Evolutionary conservation across 2,329 filamentous ascomycete species (phyloP).

Genomic region (Arthroderma sp.): DNA sequence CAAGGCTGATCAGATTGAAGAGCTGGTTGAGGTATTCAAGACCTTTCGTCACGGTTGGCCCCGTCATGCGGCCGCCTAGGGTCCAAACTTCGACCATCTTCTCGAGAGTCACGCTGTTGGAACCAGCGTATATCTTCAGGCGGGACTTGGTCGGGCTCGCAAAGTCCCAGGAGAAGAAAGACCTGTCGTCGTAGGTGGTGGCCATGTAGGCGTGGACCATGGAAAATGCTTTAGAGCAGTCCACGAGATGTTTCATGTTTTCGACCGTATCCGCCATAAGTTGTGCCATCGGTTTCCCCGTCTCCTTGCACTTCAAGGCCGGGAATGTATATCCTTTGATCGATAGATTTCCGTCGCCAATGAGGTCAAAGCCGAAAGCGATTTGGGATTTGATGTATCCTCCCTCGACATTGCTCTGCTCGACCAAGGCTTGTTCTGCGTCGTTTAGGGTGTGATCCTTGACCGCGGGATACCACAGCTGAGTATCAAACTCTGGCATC

Average conservation of each 20-base stretch:
- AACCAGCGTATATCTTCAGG: conserved; percentile 17
- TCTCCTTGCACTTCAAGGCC: conserved; percentile 11
- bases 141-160: conserved; percentile 12
- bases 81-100: conserved; percentile 16
- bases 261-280: conserved; percentile 6
- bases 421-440: neutral
- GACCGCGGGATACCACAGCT: conserved; percentile 4
- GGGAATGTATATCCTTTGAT: conserved; percentile 18
- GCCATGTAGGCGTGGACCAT: conserved; percentile 1
- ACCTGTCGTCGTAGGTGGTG: neutral
- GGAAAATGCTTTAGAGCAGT: conserved; percentile 1
- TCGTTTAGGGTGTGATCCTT: conserved; percentile 5
- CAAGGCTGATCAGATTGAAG: conserved; percentile 3
- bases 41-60: conserved; percentile 8
- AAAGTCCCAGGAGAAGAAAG: conserved; percentile 15
- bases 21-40: conserved; percentile 14
- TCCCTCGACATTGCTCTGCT: neutral
- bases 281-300: neutral
- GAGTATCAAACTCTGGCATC: neutral
- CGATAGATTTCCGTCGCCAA: conserved; percentile 5
- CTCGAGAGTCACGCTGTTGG: conserved; percentile 11
- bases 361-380: conserved; percentile 15
- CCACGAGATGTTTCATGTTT: neutral
- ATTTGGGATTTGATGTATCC: conserved; percentile 13
- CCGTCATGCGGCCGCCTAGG: conserved; percentile 13